phyloP scores from a whole-genome alignment of 169 alveolate species.

The Cryptosporidium viatorum region DNA sequence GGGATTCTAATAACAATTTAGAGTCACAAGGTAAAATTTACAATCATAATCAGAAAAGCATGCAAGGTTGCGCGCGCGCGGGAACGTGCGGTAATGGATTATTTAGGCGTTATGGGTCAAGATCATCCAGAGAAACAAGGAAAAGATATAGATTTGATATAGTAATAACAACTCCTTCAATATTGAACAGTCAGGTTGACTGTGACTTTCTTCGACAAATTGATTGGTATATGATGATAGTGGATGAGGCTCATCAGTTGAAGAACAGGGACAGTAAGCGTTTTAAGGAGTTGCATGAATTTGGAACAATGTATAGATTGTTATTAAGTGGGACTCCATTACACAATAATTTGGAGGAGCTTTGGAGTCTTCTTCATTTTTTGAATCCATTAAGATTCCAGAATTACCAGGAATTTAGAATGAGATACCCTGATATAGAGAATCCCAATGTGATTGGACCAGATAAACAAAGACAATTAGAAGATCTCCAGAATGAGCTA shows the following conservation, averaged over 20 bases:
- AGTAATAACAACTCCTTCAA: slow-evolving; percentile 90
- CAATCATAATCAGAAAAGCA: slow-evolving; percentile 27
- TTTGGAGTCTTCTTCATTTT: slow-evolving; percentile 96
- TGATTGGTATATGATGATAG: slow-evolving; percentile 91
- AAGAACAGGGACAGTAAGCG: slow-evolving; percentile 90
- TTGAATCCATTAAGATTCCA: slow-evolving; percentile 89
- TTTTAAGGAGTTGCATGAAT: slow-evolving; percentile 87
- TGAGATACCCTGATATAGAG: slow-evolving; percentile 87
- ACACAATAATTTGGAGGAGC: slow-evolving; percentile 93
- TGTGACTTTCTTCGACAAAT: slow-evolving; percentile 87
- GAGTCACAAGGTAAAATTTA: neutral
- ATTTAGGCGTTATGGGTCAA: slow-evolving; percentile 10
- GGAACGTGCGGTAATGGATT: slow-evolving; percentile 76
- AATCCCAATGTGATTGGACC: slow-evolving; percentile 90
- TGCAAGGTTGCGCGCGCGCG: slow-evolving; percentile 83
- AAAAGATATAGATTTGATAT: slow-evolving; percentile 85
- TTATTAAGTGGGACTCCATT: slow-evolving; percentile 96
- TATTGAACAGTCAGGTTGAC: slow-evolving; percentile 87
- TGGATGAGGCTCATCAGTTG: slow-evolving; percentile 94
- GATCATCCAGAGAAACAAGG: neutral
- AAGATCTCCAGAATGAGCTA: slow-evolving; percentile 87
- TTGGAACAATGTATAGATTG: slow-evolving; percentile 88
- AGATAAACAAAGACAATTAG: slow-evolving; percentile 86
- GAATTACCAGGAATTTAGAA: slow-evolving; percentile 85
- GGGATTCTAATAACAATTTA: neutral